Evolutionary conservation across 2,329 filamentous ascomycete genomes (phyloP).

Genomic region (Paracorniculantispora psalliotae): DNA sequence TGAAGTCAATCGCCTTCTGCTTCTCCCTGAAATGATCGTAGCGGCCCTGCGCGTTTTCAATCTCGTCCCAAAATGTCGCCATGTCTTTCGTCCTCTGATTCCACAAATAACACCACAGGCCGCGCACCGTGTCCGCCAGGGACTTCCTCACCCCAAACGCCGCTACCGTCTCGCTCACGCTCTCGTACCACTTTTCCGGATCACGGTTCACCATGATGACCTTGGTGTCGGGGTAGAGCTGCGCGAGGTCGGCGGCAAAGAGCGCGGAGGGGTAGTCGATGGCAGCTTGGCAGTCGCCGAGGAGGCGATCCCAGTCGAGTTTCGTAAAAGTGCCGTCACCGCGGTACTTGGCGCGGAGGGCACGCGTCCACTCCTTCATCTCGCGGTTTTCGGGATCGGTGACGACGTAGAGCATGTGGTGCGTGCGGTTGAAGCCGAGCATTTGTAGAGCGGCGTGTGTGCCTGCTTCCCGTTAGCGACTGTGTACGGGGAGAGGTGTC

Average conservation of each 20-base stretch:
- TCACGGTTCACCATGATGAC: conserved; percentile 18
- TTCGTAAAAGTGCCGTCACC: background rate
- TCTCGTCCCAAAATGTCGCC: conserved; percentile 8
- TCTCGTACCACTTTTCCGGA: conserved; percentile 16
- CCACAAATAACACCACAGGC: conserved; percentile 18
- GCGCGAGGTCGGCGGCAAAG: conserved; percentile 17
- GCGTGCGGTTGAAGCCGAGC: conserved; percentile 17
- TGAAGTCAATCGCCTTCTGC: conserved; percentile 34
- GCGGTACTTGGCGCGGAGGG: conserved; percentile 10
- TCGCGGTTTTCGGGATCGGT: background rate
- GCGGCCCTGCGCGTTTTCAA: background rate
- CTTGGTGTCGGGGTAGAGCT: conserved; percentile 18
- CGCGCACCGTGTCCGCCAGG: conserved; percentile 21
- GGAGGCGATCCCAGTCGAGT: conserved; percentile 17
- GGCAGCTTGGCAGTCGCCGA: conserved; percentile 16
- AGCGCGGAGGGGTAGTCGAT: conserved; percentile 17
- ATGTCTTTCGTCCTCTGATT: conserved; percentile 10
- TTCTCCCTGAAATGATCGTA: conserved; percentile 30
- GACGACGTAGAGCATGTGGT: conserved; percentile 8
- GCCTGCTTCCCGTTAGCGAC: background rate
- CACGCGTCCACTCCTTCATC: conserved; percentile 9
- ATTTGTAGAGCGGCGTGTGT: conserved; percentile 11
- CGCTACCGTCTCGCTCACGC: conserved; percentile 19
- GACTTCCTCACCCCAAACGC: background rate
- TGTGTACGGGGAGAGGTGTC: background rate